Percentiles rank a stretch among this genome's conserved stretches.
These are phyloP conservation scores for Elymus sibiricus DNA, from an alignment of 176 grass and related monocot species.

Conservation along the genomic window DNA sequence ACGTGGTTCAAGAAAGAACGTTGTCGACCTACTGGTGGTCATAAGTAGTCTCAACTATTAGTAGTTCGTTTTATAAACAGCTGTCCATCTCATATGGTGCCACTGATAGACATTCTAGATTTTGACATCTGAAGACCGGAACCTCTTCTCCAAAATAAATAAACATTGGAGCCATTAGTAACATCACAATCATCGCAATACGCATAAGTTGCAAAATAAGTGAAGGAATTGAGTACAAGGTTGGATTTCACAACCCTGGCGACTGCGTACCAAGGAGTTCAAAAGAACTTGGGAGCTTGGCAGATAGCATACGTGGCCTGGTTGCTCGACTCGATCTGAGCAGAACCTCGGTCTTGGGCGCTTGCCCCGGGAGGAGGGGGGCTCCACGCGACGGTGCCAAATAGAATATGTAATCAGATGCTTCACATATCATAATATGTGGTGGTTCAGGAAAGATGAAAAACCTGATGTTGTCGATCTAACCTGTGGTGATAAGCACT, in stretches of 20 bases:
- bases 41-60: neutral
- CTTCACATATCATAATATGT: constrained; percentile 4
- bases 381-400: no score
- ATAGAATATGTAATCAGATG: neutral
- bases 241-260: no score
- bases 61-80: neutral
- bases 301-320: no score
- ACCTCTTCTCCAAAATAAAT: neutral
- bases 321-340: no score
- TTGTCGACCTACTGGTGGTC: neutral
- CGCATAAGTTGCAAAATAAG: no score
- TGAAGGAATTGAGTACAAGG: no score
- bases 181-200: no score
- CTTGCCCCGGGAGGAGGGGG: no score
- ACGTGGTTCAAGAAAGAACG: neutral
- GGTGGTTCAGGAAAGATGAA: neutral
- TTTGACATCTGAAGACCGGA: neutral
- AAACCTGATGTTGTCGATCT: neutral
- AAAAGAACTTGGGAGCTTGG: no score
- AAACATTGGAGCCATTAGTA: neutral
- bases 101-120: neutral
- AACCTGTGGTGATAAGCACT: neutral
- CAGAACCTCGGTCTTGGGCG: no score
- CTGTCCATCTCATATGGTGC: neutral
- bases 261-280: no score